Base-by-base conservation (phyloP, 176 grass and related monocot genomes). In the Cymbopogon citratus region DNA sequence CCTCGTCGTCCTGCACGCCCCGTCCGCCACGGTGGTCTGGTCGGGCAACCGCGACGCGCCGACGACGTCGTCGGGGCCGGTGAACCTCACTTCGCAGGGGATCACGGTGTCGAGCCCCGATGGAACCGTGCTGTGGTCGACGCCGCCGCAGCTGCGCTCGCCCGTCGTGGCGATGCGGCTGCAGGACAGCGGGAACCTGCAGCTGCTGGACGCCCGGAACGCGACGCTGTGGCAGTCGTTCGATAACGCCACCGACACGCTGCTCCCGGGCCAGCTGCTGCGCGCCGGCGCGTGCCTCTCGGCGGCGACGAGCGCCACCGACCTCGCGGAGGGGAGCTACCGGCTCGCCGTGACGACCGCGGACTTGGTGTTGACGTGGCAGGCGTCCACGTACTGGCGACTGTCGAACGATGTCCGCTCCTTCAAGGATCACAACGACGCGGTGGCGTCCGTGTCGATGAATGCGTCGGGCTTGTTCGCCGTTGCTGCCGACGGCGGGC, bases 151-250 rank as follows among this genome's bases (percentile, higher is more conserved):
- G 14, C 82, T 89, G 63, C 29, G 38, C 0, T 76, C 84, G 0
- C 33, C 86, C 3, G 84, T 98, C 26, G 11, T 68, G 0, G 83
- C 88, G 6, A 87, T 94, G 48, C 86, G 79, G 28, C 80, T 98
- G 27, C 66, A 81, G 33, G 90, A 94, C 88, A 85, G 67, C 26
- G 95, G 95, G 2, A 91, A 98, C 88, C 89, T 98, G 24, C 90
- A 83, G 87, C 84, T 94, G 38, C 71, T 94, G 44, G 84, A 86
- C 72, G 71, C 68, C n/a, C 3, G 26, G 12, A 98, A 94, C 83
- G 80, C 79, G 19, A 84, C 95, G 69, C 63, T 94, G 12, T 98
- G 95, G 95, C 81, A 87, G 43, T 94, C 95, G 49, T 98, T 98
- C 79, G 88, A 98, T 2, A 43, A 69, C 67, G 81, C 92, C 41